These are phyloP conservation scores for Canavalia ensiformis DNA, from an alignment of 306 rosid genomes.

Conservation along the genomic window DNA sequence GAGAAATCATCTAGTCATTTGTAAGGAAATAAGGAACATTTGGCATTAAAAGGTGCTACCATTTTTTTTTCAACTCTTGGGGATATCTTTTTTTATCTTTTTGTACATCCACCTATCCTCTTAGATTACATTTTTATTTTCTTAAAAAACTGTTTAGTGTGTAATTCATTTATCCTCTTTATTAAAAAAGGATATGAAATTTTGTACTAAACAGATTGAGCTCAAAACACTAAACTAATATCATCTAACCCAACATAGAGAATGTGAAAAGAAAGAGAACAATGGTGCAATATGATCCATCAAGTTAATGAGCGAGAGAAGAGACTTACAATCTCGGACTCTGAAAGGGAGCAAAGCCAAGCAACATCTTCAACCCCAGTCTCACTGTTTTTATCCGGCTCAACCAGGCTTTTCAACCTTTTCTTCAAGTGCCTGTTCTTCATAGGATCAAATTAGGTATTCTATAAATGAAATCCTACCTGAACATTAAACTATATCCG, in stretches of 20 bases:
- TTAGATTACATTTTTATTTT: too few relatives aligned
- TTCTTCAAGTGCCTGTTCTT: background rate
- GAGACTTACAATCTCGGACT: conserved; percentile 73
- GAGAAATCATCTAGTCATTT: too few relatives aligned
- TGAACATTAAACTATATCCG: too few relatives aligned
- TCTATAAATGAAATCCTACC: too few relatives aligned
- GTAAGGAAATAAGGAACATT: too few relatives aligned
- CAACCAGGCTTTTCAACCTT: background rate
- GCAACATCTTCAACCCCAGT: conserved; percentile 58
- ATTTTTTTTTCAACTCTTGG: too few relatives aligned
- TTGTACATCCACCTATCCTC: background rate
- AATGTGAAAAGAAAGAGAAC: too few relatives aligned
- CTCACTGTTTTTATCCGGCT: conserved; percentile 29
- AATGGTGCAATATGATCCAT: background rate
- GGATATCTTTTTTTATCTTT: background rate
- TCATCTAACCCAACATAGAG: background rate
- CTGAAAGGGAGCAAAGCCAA: conserved; percentile 83
- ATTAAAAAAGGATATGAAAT: background rate
- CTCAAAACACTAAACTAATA: background rate
- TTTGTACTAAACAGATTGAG: background rate
- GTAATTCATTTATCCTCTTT: background rate
- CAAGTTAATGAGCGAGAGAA: background rate
- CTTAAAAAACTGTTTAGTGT: background rate
- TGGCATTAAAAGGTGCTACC: too few relatives aligned
- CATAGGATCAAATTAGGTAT: background rate